Conservation (phyloP, 75 land plant species). For the Isoetes taiwanensis region DNA sequence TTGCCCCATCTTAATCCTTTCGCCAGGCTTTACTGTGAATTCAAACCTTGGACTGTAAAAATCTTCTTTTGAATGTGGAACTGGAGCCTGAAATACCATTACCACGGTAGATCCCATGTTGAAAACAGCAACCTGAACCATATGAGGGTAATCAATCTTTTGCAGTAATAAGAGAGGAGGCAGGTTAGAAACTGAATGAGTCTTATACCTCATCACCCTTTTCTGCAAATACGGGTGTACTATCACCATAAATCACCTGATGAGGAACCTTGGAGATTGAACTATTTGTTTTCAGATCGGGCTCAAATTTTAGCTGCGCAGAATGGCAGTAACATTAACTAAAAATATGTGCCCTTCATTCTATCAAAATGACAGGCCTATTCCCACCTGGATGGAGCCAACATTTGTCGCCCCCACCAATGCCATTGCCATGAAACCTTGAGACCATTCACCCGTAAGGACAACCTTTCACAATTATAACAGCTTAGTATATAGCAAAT, state of each 20-base stretch:
- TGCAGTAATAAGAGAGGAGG: neutral
- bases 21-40: slow-evolving; percentile 50
- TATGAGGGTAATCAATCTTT: neutral
- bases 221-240: slow-evolving; percentile 36
- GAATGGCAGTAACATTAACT: no score
- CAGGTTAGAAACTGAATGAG: neutral
- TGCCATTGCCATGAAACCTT: slow-evolving; percentile 80
- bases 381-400: slow-evolving; percentile 88
- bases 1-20: slow-evolving; percentile 71
- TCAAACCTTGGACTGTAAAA: slow-evolving; percentile 26
- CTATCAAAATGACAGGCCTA: no score
- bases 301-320: slow-evolving; percentile 79
- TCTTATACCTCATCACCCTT: slow-evolving; percentile 82
- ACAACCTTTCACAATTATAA: slow-evolving; percentile 38
- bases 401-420: slow-evolving; percentile 92
- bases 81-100: slow-evolving; percentile 84
- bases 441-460: slow-evolving; percentile 82
- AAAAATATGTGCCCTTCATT: no score
- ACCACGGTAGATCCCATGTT: slow-evolving; percentile 97
- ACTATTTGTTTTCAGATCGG: slow-evolving; percentile 62
- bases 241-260: slow-evolving; percentile 40
- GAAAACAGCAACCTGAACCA: slow-evolving; percentile 63
- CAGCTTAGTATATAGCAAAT: no score
- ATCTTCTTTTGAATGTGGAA: slow-evolving; percentile 6
- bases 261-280: slow-evolving; percentile 28